phyloP scores from a whole-genome alignment of 192 early-diverging fungal genomes.

The Entomortierella lignicola region DNA sequence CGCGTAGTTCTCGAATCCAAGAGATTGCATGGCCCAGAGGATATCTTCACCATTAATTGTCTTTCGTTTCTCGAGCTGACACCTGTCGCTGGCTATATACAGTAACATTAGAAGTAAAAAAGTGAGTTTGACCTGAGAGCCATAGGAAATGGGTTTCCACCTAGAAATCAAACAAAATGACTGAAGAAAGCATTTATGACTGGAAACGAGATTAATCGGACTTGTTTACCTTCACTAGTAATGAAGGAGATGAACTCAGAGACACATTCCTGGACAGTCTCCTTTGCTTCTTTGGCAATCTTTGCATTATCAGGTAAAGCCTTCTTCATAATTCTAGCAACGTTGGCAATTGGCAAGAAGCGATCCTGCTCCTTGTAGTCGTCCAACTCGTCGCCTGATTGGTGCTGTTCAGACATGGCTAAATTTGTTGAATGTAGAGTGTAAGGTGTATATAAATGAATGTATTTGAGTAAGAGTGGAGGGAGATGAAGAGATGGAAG shows the following conservation, averaged over 20 bases:
- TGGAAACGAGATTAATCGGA: not conserved
- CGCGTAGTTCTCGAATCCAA: conserved; percentile 98
- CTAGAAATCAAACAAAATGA: not conserved
- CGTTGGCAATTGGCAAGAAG: conserved; percentile 95
- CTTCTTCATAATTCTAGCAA: conserved; percentile 97
- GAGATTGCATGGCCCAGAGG: conserved; percentile 96
- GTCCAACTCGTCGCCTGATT: conserved; percentile 74
- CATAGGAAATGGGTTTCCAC: not conserved
- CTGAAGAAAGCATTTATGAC: not conserved
- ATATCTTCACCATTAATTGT: conserved; percentile 99
- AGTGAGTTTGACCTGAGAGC: too few relatives aligned
- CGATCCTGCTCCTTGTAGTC: conserved; percentile 96
- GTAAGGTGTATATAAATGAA: not conserved
- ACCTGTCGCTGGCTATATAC: conserved; percentile 86
- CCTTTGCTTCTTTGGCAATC: conserved; percentile 98
- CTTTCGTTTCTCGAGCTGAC: conserved; percentile 94
- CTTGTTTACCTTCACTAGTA: conserved; percentile 83
- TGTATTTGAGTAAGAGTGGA: not conserved
- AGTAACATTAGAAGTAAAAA: not conserved
- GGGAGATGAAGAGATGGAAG: not conserved
- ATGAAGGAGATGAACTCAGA: conserved; percentile 99
- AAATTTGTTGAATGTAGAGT: not conserved
- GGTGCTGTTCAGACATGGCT: conserved; percentile 60
- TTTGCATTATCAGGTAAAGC: conserved; percentile 97
- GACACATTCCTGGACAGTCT: conserved; percentile 96